Conservation (phyloP, 2,329 filamentous ascomycete species). For the Penicillium hordei region DNA sequence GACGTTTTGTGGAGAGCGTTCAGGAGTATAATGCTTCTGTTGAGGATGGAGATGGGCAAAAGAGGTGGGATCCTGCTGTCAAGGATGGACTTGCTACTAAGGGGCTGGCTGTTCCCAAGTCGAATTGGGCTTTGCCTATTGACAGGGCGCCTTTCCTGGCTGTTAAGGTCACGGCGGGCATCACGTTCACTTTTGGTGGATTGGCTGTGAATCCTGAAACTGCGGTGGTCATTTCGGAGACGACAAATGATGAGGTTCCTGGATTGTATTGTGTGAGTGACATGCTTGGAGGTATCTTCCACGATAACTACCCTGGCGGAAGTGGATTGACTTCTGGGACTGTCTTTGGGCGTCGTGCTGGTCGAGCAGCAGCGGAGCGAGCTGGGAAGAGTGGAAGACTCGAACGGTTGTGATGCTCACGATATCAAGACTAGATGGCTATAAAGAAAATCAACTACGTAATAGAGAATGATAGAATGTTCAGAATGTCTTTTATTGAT, state of each 20-base stretch:
- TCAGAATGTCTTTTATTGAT: slow-evolving; percentile 18
- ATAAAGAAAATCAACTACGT: neutral
- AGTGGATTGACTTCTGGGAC: slow-evolving; percentile 61
- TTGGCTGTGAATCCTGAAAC: slow-evolving; percentile 58
- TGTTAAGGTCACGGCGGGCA: slow-evolving; percentile 63
- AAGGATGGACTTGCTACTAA: slow-evolving; percentile 55
- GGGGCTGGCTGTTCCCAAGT: slow-evolving; percentile 55
- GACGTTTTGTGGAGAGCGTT: slow-evolving; percentile 54
- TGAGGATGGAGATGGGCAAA: slow-evolving; percentile 46
- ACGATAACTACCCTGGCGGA: slow-evolving; percentile 63
- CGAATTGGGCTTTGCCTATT: slow-evolving; percentile 65
- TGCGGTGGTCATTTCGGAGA: slow-evolving; percentile 51
- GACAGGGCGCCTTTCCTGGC: slow-evolving; percentile 60
- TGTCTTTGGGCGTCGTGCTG: slow-evolving; percentile 53
- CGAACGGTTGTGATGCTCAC: neutral
- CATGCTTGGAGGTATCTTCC: slow-evolving; percentile 66
- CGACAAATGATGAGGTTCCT: slow-evolving; percentile 49
- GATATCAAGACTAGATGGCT: neutral
- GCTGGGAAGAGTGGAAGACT: neutral
- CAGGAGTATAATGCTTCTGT: slow-evolving; percentile 60
- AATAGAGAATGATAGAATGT: neutral
- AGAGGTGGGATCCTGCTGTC: slow-evolving; percentile 59
- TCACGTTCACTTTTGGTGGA: slow-evolving; percentile 70
- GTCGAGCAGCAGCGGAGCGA: slow-evolving; percentile 27
- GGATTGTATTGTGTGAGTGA: slow-evolving; percentile 64